Evolutionary conservation across 352 stramenopile genomes (phyloP).

Genomic region (Peronospora destructor): DNA sequence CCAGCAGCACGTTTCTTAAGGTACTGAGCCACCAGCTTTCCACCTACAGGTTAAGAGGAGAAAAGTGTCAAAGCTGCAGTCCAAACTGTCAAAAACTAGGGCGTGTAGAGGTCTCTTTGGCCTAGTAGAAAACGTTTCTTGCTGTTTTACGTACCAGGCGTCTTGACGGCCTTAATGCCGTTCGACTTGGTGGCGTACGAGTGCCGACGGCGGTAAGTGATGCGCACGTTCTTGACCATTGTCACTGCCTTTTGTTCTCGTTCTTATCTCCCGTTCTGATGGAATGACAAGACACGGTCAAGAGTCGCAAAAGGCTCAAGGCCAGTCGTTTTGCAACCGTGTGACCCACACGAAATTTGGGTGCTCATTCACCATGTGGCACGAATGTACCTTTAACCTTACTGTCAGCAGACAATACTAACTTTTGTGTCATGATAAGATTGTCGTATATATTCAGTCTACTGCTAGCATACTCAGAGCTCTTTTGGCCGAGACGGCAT

Average conservation of each 20-base stretch:
- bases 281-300: conserved; percentile 31
- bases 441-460: no score
- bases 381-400: no score
- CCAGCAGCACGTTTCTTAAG: conserved; percentile 91
- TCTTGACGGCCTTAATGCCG: conserved; percentile 91
- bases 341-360: conserved; percentile 13
- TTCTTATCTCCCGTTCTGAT: conserved; percentile 70
- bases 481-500: no score
- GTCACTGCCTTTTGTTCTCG: conserved; percentile 42
- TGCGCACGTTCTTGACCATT: conserved; percentile 92
- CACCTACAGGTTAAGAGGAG: conserved; percentile 38
- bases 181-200: conserved; percentile 96
- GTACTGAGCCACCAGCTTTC: conserved; percentile 91
- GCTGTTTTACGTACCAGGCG: conserved; percentile 77
- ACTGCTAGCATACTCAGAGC: no score
- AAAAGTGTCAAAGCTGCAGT: conserved; percentile 1
- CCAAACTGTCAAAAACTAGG: not conserved
- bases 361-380: no score
- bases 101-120: no score
- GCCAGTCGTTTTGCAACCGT: conserved; percentile 40
- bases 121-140: no score
- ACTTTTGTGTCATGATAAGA: no score
- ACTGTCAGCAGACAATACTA: no score
- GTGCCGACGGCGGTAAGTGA: conserved; percentile 93
- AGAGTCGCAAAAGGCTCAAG: conserved; percentile 24